Conservation (phyloP, 225 moss, liverwort and hornwort genomes). For the Pleurozium schreberi region DNA sequence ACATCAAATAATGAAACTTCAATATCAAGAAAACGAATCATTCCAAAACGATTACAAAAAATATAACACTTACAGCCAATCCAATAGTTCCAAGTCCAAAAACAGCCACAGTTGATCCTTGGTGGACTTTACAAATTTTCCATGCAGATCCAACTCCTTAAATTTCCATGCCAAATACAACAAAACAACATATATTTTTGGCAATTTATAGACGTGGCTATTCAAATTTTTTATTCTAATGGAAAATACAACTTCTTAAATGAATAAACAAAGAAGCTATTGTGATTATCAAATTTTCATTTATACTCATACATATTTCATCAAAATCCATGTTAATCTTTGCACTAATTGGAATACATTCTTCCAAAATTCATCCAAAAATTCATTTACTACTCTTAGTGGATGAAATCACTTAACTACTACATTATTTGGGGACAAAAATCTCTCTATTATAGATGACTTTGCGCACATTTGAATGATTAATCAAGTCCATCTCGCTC, state of each 20-base stretch:
- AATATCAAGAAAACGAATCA: not conserved
- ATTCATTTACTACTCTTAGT: not conserved
- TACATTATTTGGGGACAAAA: too few relatives aligned
- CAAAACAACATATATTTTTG: not conserved
- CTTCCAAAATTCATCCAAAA: not conserved
- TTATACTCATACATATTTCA: not conserved
- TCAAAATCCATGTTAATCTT: not conserved
- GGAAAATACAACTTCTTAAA: too few relatives aligned
- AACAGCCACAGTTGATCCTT: constrained; percentile 60
- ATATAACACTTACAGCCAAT: constrained; percentile 47
- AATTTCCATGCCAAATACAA: not conserved
- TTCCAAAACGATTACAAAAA: too few relatives aligned
- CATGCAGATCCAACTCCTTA: constrained; percentile 67
- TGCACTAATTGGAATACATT: not conserved
- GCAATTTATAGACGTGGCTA: too few relatives aligned
- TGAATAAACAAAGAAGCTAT: not conserved
- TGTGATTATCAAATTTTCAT: not conserved
- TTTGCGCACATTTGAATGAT: not conserved
- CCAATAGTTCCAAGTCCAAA: constrained; percentile 87
- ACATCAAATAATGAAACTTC: not conserved
- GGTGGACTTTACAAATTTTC: constrained; percentile 62
- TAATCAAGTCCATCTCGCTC: not conserved
- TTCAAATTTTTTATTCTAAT: not conserved
- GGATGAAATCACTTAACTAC: not conserved
- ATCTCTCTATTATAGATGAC: not conserved